Conservation (phyloP, 768 basidiomycete genomes). For the Daedaleopsis nitida region DNA sequence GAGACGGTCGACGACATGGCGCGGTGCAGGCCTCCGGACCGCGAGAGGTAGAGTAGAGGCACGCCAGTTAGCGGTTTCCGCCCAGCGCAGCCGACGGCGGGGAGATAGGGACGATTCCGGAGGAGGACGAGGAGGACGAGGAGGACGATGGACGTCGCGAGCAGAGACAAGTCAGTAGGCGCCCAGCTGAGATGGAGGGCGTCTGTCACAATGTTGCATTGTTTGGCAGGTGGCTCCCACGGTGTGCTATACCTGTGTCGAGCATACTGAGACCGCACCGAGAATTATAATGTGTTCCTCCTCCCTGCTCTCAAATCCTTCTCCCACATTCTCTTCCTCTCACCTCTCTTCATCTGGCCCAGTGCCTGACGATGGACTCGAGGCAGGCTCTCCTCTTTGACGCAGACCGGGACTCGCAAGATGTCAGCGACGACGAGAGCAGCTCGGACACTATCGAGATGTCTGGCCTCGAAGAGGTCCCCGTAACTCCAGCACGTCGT, state of each 20-base stretch:
- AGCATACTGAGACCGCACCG: too few relatives aligned
- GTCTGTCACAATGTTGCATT: conserved; percentile 16
- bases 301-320: not conserved
- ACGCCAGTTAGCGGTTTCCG: conserved; percentile 1
- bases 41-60: not conserved
- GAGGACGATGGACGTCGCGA: conserved; percentile 22
- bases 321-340: not conserved
- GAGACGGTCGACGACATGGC: conserved; percentile 65
- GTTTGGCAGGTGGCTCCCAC: conserved; percentile 14
- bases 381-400: conserved; percentile 15
- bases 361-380: conserved; percentile 10
- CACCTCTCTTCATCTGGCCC: not conserved
- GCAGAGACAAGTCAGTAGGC: conserved; percentile 24
- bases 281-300: not conserved
- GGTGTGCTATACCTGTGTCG: conserved; percentile 1
- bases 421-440: conserved; percentile 12
- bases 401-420: conserved; percentile 8
- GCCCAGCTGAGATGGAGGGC: conserved; percentile 8
- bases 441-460: conserved; percentile 38
- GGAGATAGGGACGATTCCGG: not conserved
- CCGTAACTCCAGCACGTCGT: conserved; percentile 26
- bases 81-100: not conserved
- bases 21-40: conserved; percentile 17
- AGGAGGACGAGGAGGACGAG: not conserved
- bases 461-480: conserved; percentile 31